Conservation (phyloP, 1,284 basidiomycete genomes). For the Bjerkandera adusta region DNA sequence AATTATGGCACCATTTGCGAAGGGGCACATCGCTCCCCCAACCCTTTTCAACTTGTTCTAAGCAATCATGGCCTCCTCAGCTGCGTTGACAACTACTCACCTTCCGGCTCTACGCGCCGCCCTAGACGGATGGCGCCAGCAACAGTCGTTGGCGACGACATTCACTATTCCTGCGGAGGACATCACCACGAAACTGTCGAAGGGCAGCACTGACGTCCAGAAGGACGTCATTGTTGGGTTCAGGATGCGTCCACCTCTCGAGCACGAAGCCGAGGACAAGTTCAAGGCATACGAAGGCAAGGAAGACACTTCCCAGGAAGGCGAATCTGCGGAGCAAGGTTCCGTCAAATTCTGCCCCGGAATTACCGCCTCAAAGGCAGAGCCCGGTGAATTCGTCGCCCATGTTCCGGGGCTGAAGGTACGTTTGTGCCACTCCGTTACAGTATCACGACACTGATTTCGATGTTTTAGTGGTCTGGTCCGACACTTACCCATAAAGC, state of each 20-base stretch:
- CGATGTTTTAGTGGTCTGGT: constrained; percentile 30
- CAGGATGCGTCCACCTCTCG: constrained; percentile 32
- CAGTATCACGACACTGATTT: background rate
- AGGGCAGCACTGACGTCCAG: background rate
- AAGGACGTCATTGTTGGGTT: constrained; percentile 33
- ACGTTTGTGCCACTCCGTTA: background rate
- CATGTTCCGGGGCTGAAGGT: constrained; percentile 37
- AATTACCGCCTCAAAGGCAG: constrained; percentile 24
- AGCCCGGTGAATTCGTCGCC: constrained; percentile 32
- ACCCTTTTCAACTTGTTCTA: too few relatives aligned
- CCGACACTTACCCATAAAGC: constrained; percentile 34
- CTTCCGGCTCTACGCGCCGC: constrained; percentile 24
- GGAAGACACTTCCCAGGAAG: background rate
- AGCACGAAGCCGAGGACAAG: constrained; percentile 27
- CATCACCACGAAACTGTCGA: constrained; percentile 7
- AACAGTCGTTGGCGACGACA: constrained; percentile 6
- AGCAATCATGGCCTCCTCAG: constrained; percentile 29
- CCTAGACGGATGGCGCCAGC: constrained; percentile 26
- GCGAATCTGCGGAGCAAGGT: background rate
- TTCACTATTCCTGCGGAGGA: constrained; percentile 11
- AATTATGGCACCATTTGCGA: too few relatives aligned
- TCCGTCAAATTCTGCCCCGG: constrained; percentile 23
- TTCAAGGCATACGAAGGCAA: constrained; percentile 14
- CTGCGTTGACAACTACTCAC: constrained; percentile 28
- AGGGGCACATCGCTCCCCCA: too few relatives aligned